These are phyloP conservation scores for Neurospora sp. DNA, from an alignment of 495 filamentous ascomycete genomes.

Conservation along the genomic window DNA sequence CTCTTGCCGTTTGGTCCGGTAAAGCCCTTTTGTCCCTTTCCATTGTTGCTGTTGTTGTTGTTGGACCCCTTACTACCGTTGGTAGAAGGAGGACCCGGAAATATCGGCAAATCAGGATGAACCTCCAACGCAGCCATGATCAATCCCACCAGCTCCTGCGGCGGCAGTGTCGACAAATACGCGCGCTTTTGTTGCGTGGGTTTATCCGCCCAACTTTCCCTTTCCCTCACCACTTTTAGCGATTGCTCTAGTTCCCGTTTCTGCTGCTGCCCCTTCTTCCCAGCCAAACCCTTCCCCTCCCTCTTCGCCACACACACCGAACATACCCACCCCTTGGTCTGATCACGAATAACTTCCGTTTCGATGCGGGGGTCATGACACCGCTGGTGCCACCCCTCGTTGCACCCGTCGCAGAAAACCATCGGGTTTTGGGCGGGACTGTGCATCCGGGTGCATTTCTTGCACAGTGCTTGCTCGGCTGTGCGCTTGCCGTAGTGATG, in stretches of 20 bases:
- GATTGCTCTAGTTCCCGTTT: background rate
- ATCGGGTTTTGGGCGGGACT: constrained; percentile 73
- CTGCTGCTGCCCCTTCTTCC: constrained; percentile 19
- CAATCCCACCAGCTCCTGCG: constrained; percentile 24
- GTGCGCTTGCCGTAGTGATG: constrained; percentile 37
- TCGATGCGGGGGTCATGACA: constrained; percentile 81
- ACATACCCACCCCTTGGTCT: constrained; percentile 68
- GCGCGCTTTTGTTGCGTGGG: constrained; percentile 26
- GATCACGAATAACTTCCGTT: constrained; percentile 54
- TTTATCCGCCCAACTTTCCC: constrained; percentile 32
- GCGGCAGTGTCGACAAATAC: constrained; percentile 28
- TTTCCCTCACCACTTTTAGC: constrained; percentile 9
- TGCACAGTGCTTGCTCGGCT: constrained; percentile 51
- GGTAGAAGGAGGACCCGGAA: constrained; percentile 18
- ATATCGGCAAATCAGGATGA: constrained; percentile 36
- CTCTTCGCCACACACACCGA: constrained; percentile 47
- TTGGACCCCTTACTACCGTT: background rate
- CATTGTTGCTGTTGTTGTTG: background rate
- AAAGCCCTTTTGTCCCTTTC: constrained; percentile 1
- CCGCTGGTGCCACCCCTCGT: constrained; percentile 77
- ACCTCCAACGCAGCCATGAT: constrained; percentile 20
- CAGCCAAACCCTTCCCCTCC: constrained; percentile 25
- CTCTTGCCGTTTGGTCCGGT: constrained; percentile 8
- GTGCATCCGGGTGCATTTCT: constrained; percentile 66
- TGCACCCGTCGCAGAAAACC: constrained; percentile 91